Conservation (phyloP, 495 filamentous ascomycete species). For the Aspergillus mulundensis region DNA sequence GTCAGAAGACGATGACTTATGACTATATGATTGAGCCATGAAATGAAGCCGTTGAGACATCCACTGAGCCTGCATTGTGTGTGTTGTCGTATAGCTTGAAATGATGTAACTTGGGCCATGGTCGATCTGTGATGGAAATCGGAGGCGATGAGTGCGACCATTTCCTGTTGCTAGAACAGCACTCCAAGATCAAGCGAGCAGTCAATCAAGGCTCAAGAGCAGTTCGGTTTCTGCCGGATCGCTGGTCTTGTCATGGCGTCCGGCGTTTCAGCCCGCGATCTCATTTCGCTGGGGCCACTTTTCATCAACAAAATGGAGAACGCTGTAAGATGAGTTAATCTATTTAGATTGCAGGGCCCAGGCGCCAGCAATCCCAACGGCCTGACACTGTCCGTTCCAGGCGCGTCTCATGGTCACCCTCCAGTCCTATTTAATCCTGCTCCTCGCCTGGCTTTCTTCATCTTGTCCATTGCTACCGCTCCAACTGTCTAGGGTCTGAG, state of each 20-base stretch:
- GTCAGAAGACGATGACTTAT: no score
- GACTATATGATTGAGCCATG: no score
- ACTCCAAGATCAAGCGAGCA: background rate
- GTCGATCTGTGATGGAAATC: no score
- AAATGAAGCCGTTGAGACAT: no score
- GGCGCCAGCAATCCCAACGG: background rate
- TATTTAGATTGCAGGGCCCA: constrained; percentile 17
- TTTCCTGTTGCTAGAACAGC: background rate
- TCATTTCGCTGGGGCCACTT: constrained; percentile 22
- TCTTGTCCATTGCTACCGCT: constrained; percentile 9
- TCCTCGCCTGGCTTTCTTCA: constrained; percentile 8
- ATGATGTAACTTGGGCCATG: no score
- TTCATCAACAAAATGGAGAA: constrained; percentile 10
- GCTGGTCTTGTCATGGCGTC: constrained; percentile 16
- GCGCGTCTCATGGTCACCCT: background rate
- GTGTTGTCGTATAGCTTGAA: no score
- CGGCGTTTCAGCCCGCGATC: constrained; percentile 30
- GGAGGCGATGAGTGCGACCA: no score
- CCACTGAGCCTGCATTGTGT: no score
- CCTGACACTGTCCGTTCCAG: background rate
- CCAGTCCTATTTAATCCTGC: background rate
- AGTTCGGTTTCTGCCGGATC: constrained; percentile 6
- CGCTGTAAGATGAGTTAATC: constrained; percentile 15
- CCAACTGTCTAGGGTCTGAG: constrained; percentile 25
- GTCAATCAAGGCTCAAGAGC: background rate